Conservation (phyloP, 371 early-diverging fungal species). For the Syncephalastrum monosporum region DNA sequence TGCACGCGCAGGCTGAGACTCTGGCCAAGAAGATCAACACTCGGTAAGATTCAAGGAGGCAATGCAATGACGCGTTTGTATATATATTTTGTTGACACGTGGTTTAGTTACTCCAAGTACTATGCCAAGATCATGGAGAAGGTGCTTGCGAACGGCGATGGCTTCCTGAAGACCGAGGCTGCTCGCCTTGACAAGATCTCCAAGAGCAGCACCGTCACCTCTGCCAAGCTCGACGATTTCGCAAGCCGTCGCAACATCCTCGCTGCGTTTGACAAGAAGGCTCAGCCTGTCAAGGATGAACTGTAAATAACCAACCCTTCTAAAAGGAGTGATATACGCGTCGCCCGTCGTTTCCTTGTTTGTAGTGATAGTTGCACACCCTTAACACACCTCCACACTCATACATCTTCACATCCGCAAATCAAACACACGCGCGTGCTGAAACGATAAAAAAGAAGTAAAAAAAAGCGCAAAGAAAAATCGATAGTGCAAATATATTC, state of each 20-base stretch:
- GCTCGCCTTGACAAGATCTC: constrained; percentile 72
- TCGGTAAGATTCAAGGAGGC: constrained; percentile 13
- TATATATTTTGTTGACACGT: no score
- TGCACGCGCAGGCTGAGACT: constrained; percentile 38
- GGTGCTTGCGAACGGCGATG: constrained; percentile 53
- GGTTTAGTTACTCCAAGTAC: constrained; percentile 55
- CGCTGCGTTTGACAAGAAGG: constrained; percentile 48
- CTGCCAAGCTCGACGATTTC: constrained; percentile 74
- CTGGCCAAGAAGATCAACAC: constrained; percentile 27
- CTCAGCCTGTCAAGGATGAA: constrained; percentile 30
- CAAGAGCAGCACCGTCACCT: constrained; percentile 54
- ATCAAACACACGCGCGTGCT: no score
- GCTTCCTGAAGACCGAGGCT: constrained; percentile 63
- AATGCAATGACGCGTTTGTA: background rate
- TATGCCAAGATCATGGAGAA: constrained; percentile 79
- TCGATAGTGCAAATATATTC: constrained; percentile 1
- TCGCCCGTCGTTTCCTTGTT: no score
- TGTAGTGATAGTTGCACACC: no score
- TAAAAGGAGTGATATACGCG: background rate
- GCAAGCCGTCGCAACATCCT: constrained; percentile 76
- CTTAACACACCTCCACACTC: background rate
- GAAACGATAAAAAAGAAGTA: background rate
- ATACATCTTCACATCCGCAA: no score
- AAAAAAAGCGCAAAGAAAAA: background rate
- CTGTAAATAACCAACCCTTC: constrained; percentile 11